Conservation (phyloP, 768 basidiomycete species). For the Amanita pallidorosea region DNA sequence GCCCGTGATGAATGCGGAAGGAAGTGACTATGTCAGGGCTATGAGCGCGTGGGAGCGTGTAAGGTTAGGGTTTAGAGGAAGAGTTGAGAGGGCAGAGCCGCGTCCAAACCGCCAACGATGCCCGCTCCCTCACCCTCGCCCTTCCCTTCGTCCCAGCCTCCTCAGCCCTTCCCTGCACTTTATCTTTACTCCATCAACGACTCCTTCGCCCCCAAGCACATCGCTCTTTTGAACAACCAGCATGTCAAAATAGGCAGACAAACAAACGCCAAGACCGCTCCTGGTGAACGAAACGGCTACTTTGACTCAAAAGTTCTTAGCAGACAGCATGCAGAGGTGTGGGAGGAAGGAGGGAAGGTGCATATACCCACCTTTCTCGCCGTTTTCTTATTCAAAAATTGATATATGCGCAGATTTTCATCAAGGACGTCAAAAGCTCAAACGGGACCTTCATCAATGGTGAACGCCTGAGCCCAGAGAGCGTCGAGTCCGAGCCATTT, state of each 20-base stretch:
- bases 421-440: constrained; percentile 96
- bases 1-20: constrained; percentile 8
- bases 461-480: constrained; percentile 82
- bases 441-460: constrained; percentile 99
- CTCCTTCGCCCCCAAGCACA: constrained; percentile 91
- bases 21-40: too few relatives aligned
- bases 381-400: constrained; percentile 7
- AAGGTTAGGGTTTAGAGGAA: constrained; percentile 3
- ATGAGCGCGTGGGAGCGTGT: background rate
- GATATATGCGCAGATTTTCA: constrained; percentile 61
- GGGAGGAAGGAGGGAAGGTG: constrained; percentile 87
- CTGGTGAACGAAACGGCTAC: constrained; percentile 88
- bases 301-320: constrained; percentile 94
- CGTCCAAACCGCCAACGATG: constrained; percentile 12
- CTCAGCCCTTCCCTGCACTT: constrained; percentile 31
- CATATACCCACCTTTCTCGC: constrained; percentile 8
- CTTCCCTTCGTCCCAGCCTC: constrained; percentile 10
- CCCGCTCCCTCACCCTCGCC: constrained; percentile 16
- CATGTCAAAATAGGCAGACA: constrained; percentile 90
- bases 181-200: constrained; percentile 90
- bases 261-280: constrained; percentile 91
- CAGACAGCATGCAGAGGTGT: constrained; percentile 96
- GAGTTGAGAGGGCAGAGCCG: constrained; percentile 1
- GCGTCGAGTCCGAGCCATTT: constrained; percentile 83
- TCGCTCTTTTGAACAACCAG: constrained; percentile 57